phyloP scores from a whole-genome alignment of 2,329 filamentous ascomycete species.

The Penicillium glabrum region DNA sequence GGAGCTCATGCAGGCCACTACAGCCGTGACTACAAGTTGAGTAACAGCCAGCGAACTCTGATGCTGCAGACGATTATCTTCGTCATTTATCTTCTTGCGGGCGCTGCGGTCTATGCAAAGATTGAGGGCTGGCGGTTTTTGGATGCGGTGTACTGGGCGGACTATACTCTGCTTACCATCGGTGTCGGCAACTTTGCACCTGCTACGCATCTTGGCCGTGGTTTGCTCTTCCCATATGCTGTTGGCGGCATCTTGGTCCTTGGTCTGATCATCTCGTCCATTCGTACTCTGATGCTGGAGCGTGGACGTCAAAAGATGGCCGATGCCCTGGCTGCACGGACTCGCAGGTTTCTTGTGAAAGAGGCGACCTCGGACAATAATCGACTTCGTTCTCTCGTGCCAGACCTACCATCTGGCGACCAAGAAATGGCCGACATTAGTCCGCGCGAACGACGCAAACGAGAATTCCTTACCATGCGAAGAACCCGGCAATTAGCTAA shows the following conservation, averaged over 20 bases:
- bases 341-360: slow-evolving; percentile 31
- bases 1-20: slow-evolving; percentile 57
- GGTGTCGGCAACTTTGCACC: slow-evolving; percentile 36
- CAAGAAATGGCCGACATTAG: slow-evolving; percentile 4
- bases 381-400: slow-evolving; percentile 14
- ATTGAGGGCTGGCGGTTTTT: slow-evolving; percentile 37
- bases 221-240: slow-evolving; percentile 36
- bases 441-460: slow-evolving; percentile 27
- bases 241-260: slow-evolving; percentile 37
- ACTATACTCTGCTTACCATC: slow-evolving; percentile 38
- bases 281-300: slow-evolving; percentile 39
- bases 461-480: slow-evolving; percentile 49
- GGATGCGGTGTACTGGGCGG: slow-evolving; percentile 36
- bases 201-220: slow-evolving; percentile 32
- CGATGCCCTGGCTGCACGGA: slow-evolving; percentile 35
- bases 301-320: slow-evolving; percentile 38
- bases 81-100: slow-evolving; percentile 40
- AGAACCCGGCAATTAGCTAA: slow-evolving; percentile 44
- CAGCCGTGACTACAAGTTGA: slow-evolving; percentile 57
- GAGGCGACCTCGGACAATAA: slow-evolving; percentile 18
- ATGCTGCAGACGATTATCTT: slow-evolving; percentile 48
- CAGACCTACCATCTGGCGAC: slow-evolving; percentile 6
- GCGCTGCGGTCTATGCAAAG: slow-evolving; percentile 38
- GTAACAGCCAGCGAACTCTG: slow-evolving; percentile 55
- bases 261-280: slow-evolving; percentile 36